Conservation (phyloP, 106 monocot species). For the Ottelia alismoides region DNA sequence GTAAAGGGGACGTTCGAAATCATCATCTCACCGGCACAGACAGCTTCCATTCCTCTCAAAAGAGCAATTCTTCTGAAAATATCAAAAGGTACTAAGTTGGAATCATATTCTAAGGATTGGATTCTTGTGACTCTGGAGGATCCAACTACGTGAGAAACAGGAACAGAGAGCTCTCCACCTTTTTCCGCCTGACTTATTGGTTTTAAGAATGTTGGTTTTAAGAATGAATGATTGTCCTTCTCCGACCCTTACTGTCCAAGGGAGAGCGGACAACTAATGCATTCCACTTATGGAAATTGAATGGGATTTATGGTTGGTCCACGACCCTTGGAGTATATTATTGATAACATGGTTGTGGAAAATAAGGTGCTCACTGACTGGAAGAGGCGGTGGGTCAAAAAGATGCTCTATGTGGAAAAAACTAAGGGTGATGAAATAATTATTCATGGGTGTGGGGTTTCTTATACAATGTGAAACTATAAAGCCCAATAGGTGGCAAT, state of each 20-base stretch:
- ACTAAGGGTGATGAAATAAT: too few species aligned
- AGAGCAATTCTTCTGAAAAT: slow-evolving; percentile 3
- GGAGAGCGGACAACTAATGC: slow-evolving; percentile 2
- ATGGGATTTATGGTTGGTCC: background rate
- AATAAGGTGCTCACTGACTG: too few species aligned
- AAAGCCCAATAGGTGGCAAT: too few species aligned
- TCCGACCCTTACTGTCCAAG: slow-evolving; percentile 1
- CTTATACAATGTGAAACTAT: too few species aligned
- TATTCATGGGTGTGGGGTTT: too few species aligned
- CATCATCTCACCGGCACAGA: too few species aligned
- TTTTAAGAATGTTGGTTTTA: slow-evolving; percentile 4
- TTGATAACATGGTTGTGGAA: too few species aligned
- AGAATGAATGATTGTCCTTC: slow-evolving; percentile 5
- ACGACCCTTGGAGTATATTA: slow-evolving; percentile 1
- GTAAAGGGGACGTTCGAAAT: too few species aligned
- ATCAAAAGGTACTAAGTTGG: slow-evolving; percentile 2
- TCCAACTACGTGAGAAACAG: background rate
- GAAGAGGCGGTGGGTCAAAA: too few species aligned
- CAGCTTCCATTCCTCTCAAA: slow-evolving; percentile 2
- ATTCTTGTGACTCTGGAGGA: slow-evolving; percentile 1
- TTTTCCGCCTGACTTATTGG: background rate
- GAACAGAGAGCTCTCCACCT: slow-evolving; percentile 4
- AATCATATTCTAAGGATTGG: slow-evolving; percentile 3
- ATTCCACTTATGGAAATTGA: slow-evolving; percentile 1
- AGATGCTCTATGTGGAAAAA: too few species aligned